Percentiles rank a stretch among this genome's conserved stretches.
phyloP scores from a whole-genome alignment of 108 stramenopile species.

The Pelagomonas calceolata region DNA sequence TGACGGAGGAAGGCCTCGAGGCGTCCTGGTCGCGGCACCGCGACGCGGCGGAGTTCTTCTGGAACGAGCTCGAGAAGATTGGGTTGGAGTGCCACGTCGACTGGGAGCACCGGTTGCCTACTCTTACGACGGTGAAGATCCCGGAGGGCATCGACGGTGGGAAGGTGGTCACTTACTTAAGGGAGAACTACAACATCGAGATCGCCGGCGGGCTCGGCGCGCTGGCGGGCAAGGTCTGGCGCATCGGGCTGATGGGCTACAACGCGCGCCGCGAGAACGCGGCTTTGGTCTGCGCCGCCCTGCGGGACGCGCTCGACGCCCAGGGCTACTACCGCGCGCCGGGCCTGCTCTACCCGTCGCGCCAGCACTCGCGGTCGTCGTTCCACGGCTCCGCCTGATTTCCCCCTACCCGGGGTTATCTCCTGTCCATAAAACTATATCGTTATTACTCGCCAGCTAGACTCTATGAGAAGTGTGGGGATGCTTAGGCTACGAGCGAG shows the following conservation, averaged over 20 bases:
- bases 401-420: too few species aligned
- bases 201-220: neutral
- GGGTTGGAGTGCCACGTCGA: neutral
- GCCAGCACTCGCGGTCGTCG: too few species aligned
- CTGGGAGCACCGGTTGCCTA: neutral
- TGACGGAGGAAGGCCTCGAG: neutral
- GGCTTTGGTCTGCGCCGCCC: neutral
- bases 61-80: neutral
- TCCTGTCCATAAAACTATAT: too few species aligned
- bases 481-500: too few species aligned
- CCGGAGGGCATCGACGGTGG: neutral
- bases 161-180: neutral
- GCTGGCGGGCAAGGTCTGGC: neutral
- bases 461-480: too few species aligned
- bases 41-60: neutral
- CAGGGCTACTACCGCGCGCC: neutral
- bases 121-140: neutral
- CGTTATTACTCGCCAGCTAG: too few species aligned
- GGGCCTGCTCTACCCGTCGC: too few species aligned
- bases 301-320: neutral
- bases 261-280: neutral
- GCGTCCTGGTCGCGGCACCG: neutral
- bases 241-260: constrained; percentile 1
- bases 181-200: neutral
- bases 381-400: too few species aligned